Percentiles rank a stretch among this genome's conserved stretches.
phyloP scores from a whole-genome alignment of 305 asterid species.

The Stenogyne calaminthoides region DNA sequence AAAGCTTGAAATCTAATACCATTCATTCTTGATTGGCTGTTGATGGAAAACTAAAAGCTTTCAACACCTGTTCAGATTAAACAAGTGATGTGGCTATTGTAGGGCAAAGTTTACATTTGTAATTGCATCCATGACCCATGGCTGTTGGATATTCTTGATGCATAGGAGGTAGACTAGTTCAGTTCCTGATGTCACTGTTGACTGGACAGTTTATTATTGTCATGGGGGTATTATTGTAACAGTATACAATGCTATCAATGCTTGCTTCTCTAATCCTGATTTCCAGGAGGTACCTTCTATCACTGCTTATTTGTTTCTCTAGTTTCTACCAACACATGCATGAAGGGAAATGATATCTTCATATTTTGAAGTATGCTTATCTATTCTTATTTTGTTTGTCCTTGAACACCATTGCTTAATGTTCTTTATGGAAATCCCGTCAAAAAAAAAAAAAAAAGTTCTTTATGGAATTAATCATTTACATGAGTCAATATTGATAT shows the following conservation, averaged over 20 bases:
- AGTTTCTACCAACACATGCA: background rate
- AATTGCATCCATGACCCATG: background rate
- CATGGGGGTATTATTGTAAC: background rate
- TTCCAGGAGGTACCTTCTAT: background rate
- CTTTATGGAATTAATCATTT: too few relatives aligned
- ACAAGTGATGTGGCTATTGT: background rate
- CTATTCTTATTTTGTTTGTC: background rate
- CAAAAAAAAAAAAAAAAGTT: too few relatives aligned
- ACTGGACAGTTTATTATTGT: background rate
- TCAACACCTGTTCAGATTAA: background rate
- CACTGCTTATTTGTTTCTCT: background rate
- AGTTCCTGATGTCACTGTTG: background rate
- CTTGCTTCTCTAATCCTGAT: background rate
- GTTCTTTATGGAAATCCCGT: too few relatives aligned
- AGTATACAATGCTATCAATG: background rate
- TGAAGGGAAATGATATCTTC: background rate
- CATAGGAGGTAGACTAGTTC: background rate
- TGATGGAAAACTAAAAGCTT: conserved; percentile 7
- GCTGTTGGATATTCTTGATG: background rate
- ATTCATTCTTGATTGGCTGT: background rate
- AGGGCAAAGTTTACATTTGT: background rate
- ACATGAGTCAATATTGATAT: too few relatives aligned
- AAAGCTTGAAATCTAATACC: background rate
- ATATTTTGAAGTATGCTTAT: background rate
- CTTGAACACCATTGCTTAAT: background rate